Percentiles rank a stretch among this genome's conserved stretches.
Conservation (phyloP, 1,284 basidiomycete genomes). For the Marasmius oreades region DNA sequence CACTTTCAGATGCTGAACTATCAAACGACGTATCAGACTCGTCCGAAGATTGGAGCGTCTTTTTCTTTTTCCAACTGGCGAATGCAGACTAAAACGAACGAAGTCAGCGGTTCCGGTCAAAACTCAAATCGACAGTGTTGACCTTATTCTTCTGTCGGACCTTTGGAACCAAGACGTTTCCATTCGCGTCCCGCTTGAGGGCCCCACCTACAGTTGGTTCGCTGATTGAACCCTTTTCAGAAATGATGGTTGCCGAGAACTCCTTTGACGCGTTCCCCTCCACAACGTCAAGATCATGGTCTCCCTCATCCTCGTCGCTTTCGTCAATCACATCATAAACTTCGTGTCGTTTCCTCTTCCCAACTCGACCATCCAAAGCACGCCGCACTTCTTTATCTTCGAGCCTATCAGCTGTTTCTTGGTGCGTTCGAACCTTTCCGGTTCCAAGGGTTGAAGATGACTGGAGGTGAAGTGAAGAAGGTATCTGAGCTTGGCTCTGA, state of each 20-base stretch:
- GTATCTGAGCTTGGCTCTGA: slow-evolving; percentile 67
- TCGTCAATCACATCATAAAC: slow-evolving; percentile 27
- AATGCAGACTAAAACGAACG: slow-evolving; percentile 38
- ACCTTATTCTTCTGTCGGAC: slow-evolving; percentile 44
- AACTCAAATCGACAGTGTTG: slow-evolving; percentile 9
- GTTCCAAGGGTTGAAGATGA: slow-evolving; percentile 80
- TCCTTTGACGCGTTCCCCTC: slow-evolving; percentile 24
- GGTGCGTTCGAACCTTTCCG: slow-evolving; percentile 56
- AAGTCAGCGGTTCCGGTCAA: slow-evolving; percentile 3
- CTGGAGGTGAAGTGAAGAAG: slow-evolving; percentile 55
- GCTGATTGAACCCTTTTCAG: neutral
- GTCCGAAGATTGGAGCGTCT: slow-evolving; percentile 10
- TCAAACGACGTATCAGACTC: slow-evolving; percentile 67
- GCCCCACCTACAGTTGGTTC: slow-evolving; percentile 50
- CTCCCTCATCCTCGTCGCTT: slow-evolving; percentile 18
- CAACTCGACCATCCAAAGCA: slow-evolving; percentile 43
- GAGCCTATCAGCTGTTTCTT: slow-evolving; percentile 50
- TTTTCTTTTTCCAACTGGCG: slow-evolving; percentile 39
- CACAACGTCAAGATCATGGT: slow-evolving; percentile 33
- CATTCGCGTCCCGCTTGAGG: slow-evolving; percentile 56
- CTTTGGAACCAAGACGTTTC: slow-evolving; percentile 45
- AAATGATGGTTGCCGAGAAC: too few relatives aligned
- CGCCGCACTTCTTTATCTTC: slow-evolving; percentile 62
- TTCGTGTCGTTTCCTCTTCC: slow-evolving; percentile 44
- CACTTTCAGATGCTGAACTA: slow-evolving; percentile 64